phyloP scores from a whole-genome alignment of 805 yeast genomes.

The Starmerella kuoi region DNA sequence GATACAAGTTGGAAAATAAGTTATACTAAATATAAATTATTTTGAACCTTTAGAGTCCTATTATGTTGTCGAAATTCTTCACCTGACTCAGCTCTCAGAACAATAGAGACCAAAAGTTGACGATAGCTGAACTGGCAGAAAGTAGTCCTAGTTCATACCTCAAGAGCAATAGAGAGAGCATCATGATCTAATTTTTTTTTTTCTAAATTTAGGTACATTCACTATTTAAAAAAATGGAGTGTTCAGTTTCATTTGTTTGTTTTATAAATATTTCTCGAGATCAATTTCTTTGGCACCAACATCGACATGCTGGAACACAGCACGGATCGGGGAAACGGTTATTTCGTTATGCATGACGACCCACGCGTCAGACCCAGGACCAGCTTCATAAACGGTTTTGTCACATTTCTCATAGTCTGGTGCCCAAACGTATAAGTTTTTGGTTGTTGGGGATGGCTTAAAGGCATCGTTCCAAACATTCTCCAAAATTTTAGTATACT shows the following conservation, averaged over 20 bases:
- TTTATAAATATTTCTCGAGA: background rate
- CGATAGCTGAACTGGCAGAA: too few relatives aligned
- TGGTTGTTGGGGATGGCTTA: constrained; percentile 7
- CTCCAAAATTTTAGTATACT: constrained; percentile 66
- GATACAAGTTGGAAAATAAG: background rate
- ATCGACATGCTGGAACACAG: constrained; percentile 16
- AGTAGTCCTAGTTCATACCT: too few relatives aligned
- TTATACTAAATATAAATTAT: too few relatives aligned
- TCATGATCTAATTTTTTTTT: too few relatives aligned
- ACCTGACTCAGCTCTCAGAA: background rate
- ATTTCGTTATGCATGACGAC: constrained; percentile 52
- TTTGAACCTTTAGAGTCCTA: too few relatives aligned
- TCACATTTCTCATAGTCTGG: constrained; percentile 70
- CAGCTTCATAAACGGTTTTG: constrained; percentile 35
- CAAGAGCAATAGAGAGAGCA: too few relatives aligned
- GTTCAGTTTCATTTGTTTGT: background rate
- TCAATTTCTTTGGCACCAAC: constrained; percentile 9
- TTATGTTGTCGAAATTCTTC: too few relatives aligned
- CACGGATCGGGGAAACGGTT: constrained; percentile 25
- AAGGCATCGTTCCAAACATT: constrained; percentile 71
- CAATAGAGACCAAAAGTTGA: too few relatives aligned
- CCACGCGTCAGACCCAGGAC: constrained; percentile 53
- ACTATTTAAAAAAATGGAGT: too few relatives aligned
- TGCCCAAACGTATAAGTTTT: constrained; percentile 50
- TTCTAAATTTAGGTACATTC: too few relatives aligned